These are phyloP conservation scores for Tripidium arundinaceum DNA, from an alignment of 202 grass and related monocot genomes.

Conservation along the genomic window DNA sequence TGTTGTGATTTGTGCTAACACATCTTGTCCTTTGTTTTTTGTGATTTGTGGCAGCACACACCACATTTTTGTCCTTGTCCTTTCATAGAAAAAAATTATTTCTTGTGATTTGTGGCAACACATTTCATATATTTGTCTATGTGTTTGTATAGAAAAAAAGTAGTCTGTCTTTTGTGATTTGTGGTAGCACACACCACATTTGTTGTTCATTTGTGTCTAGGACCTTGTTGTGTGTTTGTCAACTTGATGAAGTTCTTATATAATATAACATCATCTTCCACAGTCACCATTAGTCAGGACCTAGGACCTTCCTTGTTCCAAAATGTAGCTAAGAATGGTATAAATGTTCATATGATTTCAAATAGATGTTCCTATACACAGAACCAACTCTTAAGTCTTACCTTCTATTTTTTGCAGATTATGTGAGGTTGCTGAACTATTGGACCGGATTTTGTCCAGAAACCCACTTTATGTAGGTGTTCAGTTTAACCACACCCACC, in stretches of 20 bases:
- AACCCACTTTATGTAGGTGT: neutral
- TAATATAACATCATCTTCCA: neutral
- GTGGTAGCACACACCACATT: too few relatives aligned
- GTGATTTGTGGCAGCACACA: too few relatives aligned
- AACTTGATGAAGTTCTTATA: slow-evolving; percentile 9
- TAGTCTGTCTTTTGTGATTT: too few relatives aligned
- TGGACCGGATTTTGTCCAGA: slow-evolving; percentile 71
- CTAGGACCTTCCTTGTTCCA: neutral
- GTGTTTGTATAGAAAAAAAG: too few relatives aligned
- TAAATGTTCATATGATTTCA: slow-evolving; percentile 11
- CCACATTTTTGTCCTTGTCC: too few relatives aligned
- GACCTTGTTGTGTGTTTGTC: neutral
- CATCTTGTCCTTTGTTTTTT: too few relatives aligned
- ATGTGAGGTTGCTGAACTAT: slow-evolving; percentile 91
- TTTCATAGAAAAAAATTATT: too few relatives aligned
- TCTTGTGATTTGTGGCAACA: too few relatives aligned
- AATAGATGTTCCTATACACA: slow-evolving; percentile 6
- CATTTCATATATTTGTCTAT: too few relatives aligned
- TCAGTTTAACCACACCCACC: neutral
- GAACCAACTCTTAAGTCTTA: slow-evolving; percentile 22
- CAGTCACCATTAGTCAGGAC: neutral
- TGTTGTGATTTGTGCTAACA: too few relatives aligned
- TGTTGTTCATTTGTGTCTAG: too few relatives aligned
- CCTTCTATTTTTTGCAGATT: slow-evolving; percentile 53
- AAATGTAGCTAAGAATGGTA: neutral